Evolutionary conservation across 116 monocot species (phyloP).

Genomic region (Papilionanthe hybrid): DNA sequence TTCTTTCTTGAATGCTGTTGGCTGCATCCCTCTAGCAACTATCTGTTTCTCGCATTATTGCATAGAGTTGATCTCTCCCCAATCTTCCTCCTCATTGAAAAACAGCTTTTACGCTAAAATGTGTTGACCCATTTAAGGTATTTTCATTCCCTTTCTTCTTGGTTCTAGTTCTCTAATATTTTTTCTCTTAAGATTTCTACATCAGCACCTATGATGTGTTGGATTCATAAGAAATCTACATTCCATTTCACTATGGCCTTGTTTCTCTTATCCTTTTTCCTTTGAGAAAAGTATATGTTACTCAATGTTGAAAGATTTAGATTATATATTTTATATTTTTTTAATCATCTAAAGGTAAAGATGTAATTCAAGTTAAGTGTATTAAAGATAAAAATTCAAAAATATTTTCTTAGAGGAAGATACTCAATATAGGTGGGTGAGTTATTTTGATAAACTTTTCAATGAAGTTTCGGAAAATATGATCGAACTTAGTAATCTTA

Average conservation of each 20-base stretch:
- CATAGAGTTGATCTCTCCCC: neutral
- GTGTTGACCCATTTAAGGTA: neutral
- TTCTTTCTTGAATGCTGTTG: neutral
- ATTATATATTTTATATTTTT: too few species aligned
- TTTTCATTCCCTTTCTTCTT: neutral
- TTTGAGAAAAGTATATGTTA: too few species aligned
- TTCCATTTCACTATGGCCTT: neutral
- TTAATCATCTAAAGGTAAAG: too few species aligned
- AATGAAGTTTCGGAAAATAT: too few species aligned
- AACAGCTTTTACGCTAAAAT: neutral
- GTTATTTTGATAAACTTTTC: too few species aligned
- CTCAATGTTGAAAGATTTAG: too few species aligned
- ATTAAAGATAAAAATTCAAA: too few species aligned
- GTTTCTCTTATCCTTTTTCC: neutral
- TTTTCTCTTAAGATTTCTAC: neutral
- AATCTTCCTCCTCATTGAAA: neutral
- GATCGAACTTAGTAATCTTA: too few species aligned
- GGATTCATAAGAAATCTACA: neutral
- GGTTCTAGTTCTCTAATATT: neutral
- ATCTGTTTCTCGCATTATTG: neutral
- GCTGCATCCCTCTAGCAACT: neutral
- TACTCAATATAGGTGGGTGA: too few species aligned
- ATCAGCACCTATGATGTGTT: neutral
- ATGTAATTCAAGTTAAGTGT: too few species aligned
- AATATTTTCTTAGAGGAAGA: too few species aligned